Evolutionary conservation across 176 grass and related monocot genomes (phyloP).

Genomic region (Raddia distichophylla): DNA sequence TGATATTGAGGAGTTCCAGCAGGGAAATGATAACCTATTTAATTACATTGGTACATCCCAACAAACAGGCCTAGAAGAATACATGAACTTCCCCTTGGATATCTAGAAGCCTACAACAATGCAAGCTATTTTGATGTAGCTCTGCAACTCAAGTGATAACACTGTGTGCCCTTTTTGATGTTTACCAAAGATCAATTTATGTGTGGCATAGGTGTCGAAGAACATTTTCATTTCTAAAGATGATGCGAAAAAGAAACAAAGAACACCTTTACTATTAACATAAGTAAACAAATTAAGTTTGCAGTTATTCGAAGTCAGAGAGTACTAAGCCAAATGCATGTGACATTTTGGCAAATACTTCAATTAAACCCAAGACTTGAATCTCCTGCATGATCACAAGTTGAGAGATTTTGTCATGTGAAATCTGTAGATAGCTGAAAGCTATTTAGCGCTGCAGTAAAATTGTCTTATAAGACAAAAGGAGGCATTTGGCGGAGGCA

Average conservation of each 20-base stretch:
- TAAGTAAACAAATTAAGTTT: not conserved
- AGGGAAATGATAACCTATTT: conserved; percentile 23
- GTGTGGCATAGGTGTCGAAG: not conserved
- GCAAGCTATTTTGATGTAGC: not conserved
- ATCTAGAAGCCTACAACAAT: not conserved
- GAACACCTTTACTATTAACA: conserved; percentile 20
- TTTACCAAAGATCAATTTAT: not conserved
- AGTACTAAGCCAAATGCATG: not conserved
- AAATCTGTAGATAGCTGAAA: too few species aligned
- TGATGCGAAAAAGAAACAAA: not conserved
- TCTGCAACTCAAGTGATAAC: not conserved
- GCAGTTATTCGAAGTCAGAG: not conserved
- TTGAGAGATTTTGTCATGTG: too few species aligned
- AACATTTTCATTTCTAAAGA: not conserved
- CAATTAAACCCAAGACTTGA: not conserved
- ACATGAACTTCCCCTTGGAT: not conserved
- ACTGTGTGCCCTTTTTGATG: not conserved
- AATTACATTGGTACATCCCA: not conserved
- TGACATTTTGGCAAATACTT: not conserved
- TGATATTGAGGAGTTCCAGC: not conserved
- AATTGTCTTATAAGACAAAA: too few species aligned
- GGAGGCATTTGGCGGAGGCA: too few species aligned
- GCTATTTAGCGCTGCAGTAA: too few species aligned
- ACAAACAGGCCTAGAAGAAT: not conserved
- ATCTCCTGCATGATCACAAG: too few species aligned